Base-by-base conservation (phyloP, 148 eudicot genomes). In the Vaccinium darrowii region DNA sequence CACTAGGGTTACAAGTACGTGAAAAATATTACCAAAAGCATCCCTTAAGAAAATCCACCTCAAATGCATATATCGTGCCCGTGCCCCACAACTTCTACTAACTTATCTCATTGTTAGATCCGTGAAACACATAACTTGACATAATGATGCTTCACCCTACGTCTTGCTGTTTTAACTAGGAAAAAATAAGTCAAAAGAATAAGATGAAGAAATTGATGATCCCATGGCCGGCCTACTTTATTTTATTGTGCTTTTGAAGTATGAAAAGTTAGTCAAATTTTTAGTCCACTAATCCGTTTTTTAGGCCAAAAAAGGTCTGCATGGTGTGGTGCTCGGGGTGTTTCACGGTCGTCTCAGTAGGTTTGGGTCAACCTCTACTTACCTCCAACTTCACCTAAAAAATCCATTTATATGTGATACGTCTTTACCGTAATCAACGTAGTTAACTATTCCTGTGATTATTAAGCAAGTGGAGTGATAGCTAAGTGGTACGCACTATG, bases 261-360 rank as follows among this genome's bases (percentile, higher is more conserved):
- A 65, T 23, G 23, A 23, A 65, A 65, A 23, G 71, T 23, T n/a
- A 2, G 30, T 23, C 30, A 65, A 25, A 65, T 30, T 13, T 30
- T 69, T 13, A 27, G 33, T 30, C 39, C 18, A 30, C 16, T 69
- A 36, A 69, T 69, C 8, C 56, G 16, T 7, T 12, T 69, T 25
- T 69, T 27, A 69, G 30, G 33, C 74, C 13, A 27, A 27, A 23
- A 23, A 65, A 9, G 10, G 36, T 67, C 15, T 9, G 36, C 36
- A 9, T 67, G 74, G 39, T 25, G 74, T 27, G 39, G 74, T 69
- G 74, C 74, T 27, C 71, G 71, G 71, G 71, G 71, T 63, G 71
- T 63, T 63, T 63, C 30, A 63, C 71, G 30, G 71, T 63, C 71
- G 13, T 23, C 30, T 63, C 4, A 9, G 30, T 63, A 14, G 71